Evolutionary conservation across 2,329 filamentous ascomycete species (phyloP), one percentile per base, ranked within the genome.

Genomic region (Ilyonectria destructans): DNA sequence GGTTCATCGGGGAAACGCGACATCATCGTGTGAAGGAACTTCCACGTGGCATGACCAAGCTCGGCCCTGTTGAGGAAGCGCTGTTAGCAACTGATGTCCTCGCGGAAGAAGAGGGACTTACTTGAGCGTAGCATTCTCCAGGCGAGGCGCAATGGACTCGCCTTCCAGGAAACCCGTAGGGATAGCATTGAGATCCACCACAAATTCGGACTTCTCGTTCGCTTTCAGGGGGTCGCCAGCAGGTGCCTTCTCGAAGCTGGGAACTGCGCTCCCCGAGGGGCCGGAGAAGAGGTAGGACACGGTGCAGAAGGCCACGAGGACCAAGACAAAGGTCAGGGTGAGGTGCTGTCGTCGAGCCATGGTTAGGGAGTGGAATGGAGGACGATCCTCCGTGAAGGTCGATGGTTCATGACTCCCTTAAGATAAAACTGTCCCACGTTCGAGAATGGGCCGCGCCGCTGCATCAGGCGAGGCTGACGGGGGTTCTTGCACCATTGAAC

Each of bases 61-160:
- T 92, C 90, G 74, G 87, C 87, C 78, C 87, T 89, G 74, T 58
- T 29, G 49, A 58, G 21, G 51, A 61, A 35, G 29, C 19, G 13
- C 35, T 51, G 65, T 71, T 66, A 74, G 64, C 59, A 57, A 48
- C 13, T 64, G 35, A n/a, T 15, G 35, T 15, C 31, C 6, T 21
- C n/a, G 29, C 10, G 51, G n/a, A 21, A 13, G 23, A 6, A 10
- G 26, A 48, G 33, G 46, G 40, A 77, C 85, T 57, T 84, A 92
- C 91, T 96, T 96, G 61, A 90, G 85, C 7, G 93, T 96, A 68
- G 92, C 93, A 81, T 96, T 96, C 77, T 93, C 93, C 60, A 96
- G 84, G 82, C 94, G 95, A 1, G 93, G 91, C 58, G 93, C 93
- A 75, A 95, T 96, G 4, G 90, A 91, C 62, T 89, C 89, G 63